phyloP scores from a whole-genome alignment of 2,329 filamentous ascomycete genomes.

The Ceratocystiopsis sp. region DNA sequence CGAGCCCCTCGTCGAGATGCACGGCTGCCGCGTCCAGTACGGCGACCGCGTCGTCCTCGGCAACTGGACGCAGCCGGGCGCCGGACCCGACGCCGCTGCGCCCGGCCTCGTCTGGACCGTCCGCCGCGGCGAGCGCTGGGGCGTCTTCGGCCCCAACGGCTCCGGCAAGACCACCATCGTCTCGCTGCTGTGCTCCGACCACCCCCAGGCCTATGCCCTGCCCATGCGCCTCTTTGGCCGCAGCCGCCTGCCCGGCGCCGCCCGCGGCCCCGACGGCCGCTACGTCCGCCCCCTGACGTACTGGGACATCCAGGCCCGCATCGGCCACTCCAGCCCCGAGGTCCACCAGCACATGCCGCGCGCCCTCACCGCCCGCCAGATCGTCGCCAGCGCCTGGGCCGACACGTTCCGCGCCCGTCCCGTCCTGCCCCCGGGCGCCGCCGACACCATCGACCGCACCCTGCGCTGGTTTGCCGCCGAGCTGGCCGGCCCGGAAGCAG shows the following conservation, averaged over 20 bases:
- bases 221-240: constrained; percentile 77
- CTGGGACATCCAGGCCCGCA: constrained; percentile 77
- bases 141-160: constrained; percentile 82
- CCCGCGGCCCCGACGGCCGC: constrained; percentile 25
- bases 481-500: constrained; percentile 22
- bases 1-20: constrained; percentile 71
- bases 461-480: constrained; percentile 66
- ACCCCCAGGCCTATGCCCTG: constrained; percentile 82
- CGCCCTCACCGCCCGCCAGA: constrained; percentile 51
- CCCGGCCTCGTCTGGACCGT: constrained; percentile 70
- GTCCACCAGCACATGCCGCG: constrained; percentile 87
- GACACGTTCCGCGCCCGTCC: constrained; percentile 68
- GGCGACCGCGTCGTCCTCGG: constrained; percentile 62
- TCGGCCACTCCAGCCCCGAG: constrained; percentile 88
- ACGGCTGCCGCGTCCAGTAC: constrained; percentile 68
- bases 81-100: constrained; percentile 12
- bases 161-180: constrained; percentile 93
- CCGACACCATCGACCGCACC: constrained; percentile 46
- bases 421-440: constrained; percentile 38
- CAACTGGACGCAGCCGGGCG: constrained; percentile 46
- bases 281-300: constrained; percentile 54
- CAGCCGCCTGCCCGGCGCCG: constrained; percentile 53
- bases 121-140: constrained; percentile 71
- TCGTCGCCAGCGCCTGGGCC: constrained; percentile 76
- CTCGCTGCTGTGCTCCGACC: constrained; percentile 84